Conservation (phyloP, 352 stramenopile species). For the Phytophthora syringae region DNA sequence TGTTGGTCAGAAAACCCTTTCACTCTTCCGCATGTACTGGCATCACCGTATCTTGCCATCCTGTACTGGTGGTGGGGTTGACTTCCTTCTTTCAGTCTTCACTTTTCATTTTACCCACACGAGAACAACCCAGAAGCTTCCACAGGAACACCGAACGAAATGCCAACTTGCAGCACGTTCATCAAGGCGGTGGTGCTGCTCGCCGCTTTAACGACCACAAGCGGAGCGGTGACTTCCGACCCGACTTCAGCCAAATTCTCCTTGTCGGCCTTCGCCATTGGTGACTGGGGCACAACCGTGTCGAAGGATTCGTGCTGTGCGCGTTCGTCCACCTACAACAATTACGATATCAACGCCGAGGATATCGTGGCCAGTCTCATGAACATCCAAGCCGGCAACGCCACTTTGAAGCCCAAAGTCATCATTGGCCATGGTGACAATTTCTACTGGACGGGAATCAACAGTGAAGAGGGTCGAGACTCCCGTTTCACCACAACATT, state of each 20-base stretch:
- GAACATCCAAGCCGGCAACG: slow-evolving; percentile 21
- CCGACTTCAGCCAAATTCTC: slow-evolving; percentile 9
- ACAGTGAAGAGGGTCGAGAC: slow-evolving; percentile 11
- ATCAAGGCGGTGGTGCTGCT: not conserved
- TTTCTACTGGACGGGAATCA: slow-evolving; percentile 28
- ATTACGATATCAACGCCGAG: slow-evolving; percentile 24
- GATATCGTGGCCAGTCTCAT: slow-evolving; percentile 25
- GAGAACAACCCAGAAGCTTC: not conserved
- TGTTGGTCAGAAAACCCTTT: not conserved
- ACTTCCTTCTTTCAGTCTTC: not conserved
- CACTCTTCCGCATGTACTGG: not conserved
- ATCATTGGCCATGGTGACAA: slow-evolving; percentile 26
- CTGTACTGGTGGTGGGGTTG: slow-evolving; percentile 10
- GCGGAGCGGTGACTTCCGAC: slow-evolving; percentile 13
- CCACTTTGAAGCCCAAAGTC: slow-evolving; percentile 13
- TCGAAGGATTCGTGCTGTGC: slow-evolving; percentile 27
- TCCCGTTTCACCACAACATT: slow-evolving; percentile 22
- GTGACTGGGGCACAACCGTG: slow-evolving; percentile 22
- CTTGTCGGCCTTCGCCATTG: slow-evolving; percentile 21
- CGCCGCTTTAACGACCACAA: not conserved
- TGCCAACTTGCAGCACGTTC: slow-evolving; percentile 1
- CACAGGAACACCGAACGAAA: not conserved
- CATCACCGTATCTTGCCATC: not conserved
- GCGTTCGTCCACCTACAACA: slow-evolving; percentile 14
- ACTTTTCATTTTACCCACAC: slow-evolving; percentile 22